phyloP scores from a whole-genome alignment of 306 rosid genomes.

The Acmispon strigosus region DNA sequence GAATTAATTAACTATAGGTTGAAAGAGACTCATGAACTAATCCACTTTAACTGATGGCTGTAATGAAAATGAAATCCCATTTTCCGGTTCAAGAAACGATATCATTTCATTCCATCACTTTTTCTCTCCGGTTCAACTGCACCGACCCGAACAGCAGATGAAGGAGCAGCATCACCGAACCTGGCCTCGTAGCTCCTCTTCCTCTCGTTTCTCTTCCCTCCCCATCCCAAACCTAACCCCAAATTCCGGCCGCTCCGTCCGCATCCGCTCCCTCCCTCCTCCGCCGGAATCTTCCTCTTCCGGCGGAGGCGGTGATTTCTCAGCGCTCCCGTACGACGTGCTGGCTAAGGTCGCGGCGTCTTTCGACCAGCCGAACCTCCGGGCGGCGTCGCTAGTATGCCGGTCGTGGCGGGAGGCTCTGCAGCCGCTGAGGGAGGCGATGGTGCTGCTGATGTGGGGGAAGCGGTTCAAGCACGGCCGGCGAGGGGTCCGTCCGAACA shows the following conservation, averaged over 20 bases:
- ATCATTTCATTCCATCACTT: background rate
- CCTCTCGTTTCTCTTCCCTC: constrained; percentile 45
- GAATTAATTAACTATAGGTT: too few species aligned
- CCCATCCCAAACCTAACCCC: constrained; percentile 12
- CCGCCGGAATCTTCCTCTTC: background rate
- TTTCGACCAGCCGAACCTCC: constrained; percentile 51
- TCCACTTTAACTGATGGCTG: too few species aligned
- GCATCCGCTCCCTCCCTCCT: constrained; percentile 6
- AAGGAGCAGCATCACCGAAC: constrained; percentile 22
- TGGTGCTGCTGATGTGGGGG: constrained; percentile 59
- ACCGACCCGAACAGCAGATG: constrained; percentile 18
- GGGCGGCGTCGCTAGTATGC: constrained; percentile 64
- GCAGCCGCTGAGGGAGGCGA: constrained; percentile 62
- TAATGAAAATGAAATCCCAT: background rate
- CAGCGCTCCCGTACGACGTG: constrained; percentile 68
- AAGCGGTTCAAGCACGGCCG: constrained; percentile 80
- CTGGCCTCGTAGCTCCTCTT: constrained; percentile 41
- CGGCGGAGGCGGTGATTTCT: constrained; percentile 36
- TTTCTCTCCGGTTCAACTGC: background rate
- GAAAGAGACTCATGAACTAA: too few species aligned
- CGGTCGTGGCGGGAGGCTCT: constrained; percentile 74
- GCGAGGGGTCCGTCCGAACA: constrained; percentile 39
- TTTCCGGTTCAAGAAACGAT: background rate
- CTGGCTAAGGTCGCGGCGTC: constrained; percentile 44
- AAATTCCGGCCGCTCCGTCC: constrained; percentile 14